A percentile compares a stretch with the other conserved stretches of the same genome.
These are phyloP conservation scores for Gastrolobium villosum DNA, from an alignment of 306 rosid genomes.

Conservation along the genomic window DNA sequence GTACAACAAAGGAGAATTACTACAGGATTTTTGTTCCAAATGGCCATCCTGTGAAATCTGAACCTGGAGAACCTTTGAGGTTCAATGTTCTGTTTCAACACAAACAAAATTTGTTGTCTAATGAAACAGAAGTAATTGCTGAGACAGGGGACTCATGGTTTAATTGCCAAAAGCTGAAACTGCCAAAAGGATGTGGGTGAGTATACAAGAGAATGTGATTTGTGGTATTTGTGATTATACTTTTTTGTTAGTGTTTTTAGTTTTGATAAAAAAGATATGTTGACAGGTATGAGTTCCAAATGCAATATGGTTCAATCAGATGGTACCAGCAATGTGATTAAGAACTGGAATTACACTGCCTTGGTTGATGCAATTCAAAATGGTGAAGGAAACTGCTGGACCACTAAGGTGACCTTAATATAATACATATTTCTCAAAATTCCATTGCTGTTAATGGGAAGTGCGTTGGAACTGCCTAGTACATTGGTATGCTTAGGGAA, in stretches of 20 bases:
- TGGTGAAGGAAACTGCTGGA: slow-evolving; percentile 84
- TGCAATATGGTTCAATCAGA: slow-evolving; percentile 79
- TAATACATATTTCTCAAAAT: background rate
- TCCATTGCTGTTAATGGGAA: background rate
- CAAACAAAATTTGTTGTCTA: slow-evolving; percentile 60
- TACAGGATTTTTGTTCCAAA: slow-evolving; percentile 71
- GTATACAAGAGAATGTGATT: background rate
- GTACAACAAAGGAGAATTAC: slow-evolving; percentile 61
- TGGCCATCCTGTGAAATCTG: slow-evolving; percentile 60
- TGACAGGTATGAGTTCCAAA: slow-evolving; percentile 74
- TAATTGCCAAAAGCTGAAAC: slow-evolving; percentile 72
- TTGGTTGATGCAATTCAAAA: slow-evolving; percentile 74
- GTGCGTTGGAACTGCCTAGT: background rate
- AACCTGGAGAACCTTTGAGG: slow-evolving; percentile 66
- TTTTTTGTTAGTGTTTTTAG: background rate
- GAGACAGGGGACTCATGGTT: slow-evolving; percentile 85
- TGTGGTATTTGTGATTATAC: background rate
- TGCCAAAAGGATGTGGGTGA: slow-evolving; percentile 74
- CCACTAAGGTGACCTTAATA: slow-evolving; percentile 63
- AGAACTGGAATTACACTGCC: slow-evolving; percentile 77
- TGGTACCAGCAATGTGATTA: slow-evolving; percentile 69
- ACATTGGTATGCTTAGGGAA: too few species aligned
- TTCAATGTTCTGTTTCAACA: slow-evolving; percentile 72
- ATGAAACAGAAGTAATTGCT: slow-evolving; percentile 72
- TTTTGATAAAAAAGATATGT: slow-evolving; percentile 22